phyloP scores from a whole-genome alignment of 352 stramenopile genomes.

The Phytophthora cryptogea region DNA sequence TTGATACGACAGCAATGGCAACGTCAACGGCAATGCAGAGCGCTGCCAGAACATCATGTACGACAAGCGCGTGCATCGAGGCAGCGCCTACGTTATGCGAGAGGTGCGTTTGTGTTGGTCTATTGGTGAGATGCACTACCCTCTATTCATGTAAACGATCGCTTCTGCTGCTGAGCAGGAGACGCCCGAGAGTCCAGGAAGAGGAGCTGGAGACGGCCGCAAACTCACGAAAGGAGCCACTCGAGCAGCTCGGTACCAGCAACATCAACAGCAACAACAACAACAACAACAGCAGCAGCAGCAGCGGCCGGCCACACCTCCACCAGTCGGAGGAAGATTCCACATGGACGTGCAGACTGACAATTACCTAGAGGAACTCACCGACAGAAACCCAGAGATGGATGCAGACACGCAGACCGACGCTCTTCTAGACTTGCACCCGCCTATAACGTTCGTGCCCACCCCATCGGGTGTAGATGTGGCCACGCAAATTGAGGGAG shows the following conservation, averaged over 20 bases:
- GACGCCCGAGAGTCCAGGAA: constrained; percentile 35
- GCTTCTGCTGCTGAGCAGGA: constrained; percentile 28
- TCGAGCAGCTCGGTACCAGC: constrained; percentile 22
- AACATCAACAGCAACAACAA: constrained; percentile 35
- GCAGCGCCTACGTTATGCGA: constrained; percentile 90
- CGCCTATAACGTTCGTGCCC: constrained; percentile 87
- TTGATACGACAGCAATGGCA: constrained; percentile 16
- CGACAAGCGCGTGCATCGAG: constrained; percentile 92
- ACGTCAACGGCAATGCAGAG: constrained; percentile 35
- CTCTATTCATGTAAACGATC: not conserved
- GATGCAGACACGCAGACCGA: constrained; percentile 94
- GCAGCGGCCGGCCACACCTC: constrained; percentile 74
- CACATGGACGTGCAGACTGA: constrained; percentile 96
- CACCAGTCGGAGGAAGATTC: constrained; percentile 78
- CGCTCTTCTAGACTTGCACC: constrained; percentile 84
- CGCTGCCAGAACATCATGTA: constrained; percentile 94
- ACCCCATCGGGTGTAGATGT: constrained; percentile 88
- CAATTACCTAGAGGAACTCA: constrained; percentile 94
- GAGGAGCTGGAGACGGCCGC: constrained; percentile 3
- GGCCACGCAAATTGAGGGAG: constrained; percentile 91
- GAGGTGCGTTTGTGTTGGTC: constrained; percentile 33
- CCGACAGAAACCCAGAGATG: constrained; percentile 87
- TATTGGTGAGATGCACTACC: not conserved
- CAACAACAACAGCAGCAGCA: constrained; percentile 32
- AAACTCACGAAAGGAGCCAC: constrained; percentile 26